Conservation (phyloP, 2,329 filamentous ascomycete species). For the Phoma sp. region DNA sequence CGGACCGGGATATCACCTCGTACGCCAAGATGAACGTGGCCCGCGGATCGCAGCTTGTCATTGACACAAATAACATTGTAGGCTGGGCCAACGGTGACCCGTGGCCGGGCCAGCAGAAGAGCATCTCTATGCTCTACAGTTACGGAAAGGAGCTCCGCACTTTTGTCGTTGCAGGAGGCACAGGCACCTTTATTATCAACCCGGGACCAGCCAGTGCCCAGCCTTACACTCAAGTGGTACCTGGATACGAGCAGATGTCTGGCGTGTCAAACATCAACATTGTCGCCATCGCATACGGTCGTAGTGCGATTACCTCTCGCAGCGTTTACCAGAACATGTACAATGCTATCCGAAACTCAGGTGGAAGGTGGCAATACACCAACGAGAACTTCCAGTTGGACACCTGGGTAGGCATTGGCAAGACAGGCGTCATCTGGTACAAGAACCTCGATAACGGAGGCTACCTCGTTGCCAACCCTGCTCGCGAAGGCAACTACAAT, state of each 20-base stretch:
- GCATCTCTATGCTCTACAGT: conserved; percentile 11
- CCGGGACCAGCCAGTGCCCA: conserved; percentile 5
- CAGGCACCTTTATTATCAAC: conserved; percentile 4
- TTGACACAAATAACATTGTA: conserved; percentile 13
- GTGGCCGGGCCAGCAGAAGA: conserved; percentile 10
- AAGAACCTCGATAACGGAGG: conserved; percentile 1
- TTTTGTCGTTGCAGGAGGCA: conserved; percentile 1
- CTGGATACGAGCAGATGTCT: conserved; percentile 12
- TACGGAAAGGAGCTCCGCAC: conserved; percentile 12
- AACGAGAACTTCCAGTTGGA: conserved; percentile 6
- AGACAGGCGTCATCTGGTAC: conserved; percentile 10
- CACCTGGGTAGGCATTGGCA: neutral
- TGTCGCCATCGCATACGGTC: conserved; percentile 4
- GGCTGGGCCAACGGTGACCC: conserved; percentile 15
- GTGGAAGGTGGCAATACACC: conserved; percentile 13
- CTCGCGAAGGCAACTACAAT: conserved; percentile 13
- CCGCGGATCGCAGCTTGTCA: conserved; percentile 9
- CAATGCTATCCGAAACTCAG: conserved; percentile 7
- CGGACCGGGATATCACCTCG: conserved; percentile 8
- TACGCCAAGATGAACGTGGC: conserved; percentile 6
- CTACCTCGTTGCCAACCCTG: conserved; percentile 8
- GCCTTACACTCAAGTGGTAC: conserved; percentile 6
- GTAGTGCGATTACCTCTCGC: conserved; percentile 2
- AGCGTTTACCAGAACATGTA: conserved; percentile 14
- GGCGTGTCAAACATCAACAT: conserved; percentile 14